Percentiles rank a stretch among this genome's conserved stretches.
Evolutionary conservation across 805 yeast genomes (phyloP).

Genomic region (Ogataea paraovalis): DNA sequence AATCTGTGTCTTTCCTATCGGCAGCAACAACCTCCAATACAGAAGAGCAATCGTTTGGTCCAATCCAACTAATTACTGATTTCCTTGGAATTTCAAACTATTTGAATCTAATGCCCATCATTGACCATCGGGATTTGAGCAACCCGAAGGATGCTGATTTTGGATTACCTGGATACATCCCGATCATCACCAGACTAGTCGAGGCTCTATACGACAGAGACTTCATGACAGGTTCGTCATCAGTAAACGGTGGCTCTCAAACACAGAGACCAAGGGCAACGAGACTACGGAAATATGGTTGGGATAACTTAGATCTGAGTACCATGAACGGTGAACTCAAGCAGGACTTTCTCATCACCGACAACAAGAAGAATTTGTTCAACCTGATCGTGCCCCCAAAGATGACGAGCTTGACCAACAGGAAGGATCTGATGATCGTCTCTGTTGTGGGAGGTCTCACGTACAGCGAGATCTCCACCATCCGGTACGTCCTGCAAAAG

Average conservation of each 20-base stretch:
- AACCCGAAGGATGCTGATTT: conserved; percentile 49
- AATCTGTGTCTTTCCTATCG: conserved; percentile 21
- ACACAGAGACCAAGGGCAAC: conserved; percentile 21
- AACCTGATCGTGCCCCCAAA: conserved; percentile 23
- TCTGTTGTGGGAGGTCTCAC: conserved; percentile 83
- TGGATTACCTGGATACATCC: conserved; percentile 80
- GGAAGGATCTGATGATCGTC: conserved; percentile 38
- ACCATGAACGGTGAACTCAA: conserved; percentile 37
- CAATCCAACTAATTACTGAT: conserved; percentile 31
- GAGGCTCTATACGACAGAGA: conserved; percentile 64
- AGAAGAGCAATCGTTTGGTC: conserved; percentile 9
- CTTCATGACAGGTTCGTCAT: conserved; percentile 31
- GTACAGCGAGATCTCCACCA: conserved; percentile 73
- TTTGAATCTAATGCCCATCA: conserved; percentile 45
- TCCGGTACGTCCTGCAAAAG: conserved; percentile 55
- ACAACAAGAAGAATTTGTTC: conserved; percentile 26
- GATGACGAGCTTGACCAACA: conserved; percentile 13
- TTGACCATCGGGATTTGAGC: conserved; percentile 30
- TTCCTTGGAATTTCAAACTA: conserved; percentile 33
- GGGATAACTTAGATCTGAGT: conserved; percentile 37
- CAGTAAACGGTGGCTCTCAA: conserved; percentile 20
- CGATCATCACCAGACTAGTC: conserved; percentile 64
- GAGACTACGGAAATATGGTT: conserved; percentile 36
- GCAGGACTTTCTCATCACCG: conserved; percentile 30
- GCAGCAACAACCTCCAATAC: conserved; percentile 8